Conservation (phyloP, 2,329 filamentous ascomycete genomes). For the Penicillium hordei region DNA sequence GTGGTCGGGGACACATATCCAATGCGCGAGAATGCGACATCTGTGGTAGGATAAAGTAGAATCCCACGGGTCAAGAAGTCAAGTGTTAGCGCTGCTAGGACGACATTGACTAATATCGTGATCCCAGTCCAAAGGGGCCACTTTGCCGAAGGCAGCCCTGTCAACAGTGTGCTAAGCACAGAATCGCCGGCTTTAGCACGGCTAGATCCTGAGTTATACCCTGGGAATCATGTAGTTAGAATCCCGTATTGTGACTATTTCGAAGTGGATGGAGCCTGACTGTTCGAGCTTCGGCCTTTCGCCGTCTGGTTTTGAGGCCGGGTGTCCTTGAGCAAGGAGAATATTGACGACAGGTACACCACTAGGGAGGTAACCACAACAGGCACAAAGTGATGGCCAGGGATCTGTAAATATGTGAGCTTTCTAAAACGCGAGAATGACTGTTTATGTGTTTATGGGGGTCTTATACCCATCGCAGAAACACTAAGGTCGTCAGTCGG, state of each 20-base stretch:
- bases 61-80: constrained; percentile 78
- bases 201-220: neutral
- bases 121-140: constrained; percentile 64
- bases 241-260: neutral
- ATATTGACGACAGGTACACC: constrained; percentile 47
- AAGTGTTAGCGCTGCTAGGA: constrained; percentile 66
- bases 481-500: constrained; percentile 40
- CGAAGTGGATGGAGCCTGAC: constrained; percentile 1
- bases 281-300: constrained; percentile 6
- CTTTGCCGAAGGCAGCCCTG: constrained; percentile 72
- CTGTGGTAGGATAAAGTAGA: constrained; percentile 66
- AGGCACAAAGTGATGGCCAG: constrained; percentile 37
- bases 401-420: constrained; percentile 34
- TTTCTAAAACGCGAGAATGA: neutral
- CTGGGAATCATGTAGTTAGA: constrained; percentile 1
- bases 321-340: constrained; percentile 19
- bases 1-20: constrained; percentile 81
- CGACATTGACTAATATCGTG: constrained; percentile 71
- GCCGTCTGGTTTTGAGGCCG: constrained; percentile 1
- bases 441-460: neutral
- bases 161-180: constrained; percentile 65
- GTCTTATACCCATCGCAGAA: constrained; percentile 46
- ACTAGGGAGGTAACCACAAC: constrained; percentile 44
- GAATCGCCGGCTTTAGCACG: constrained; percentile 20
- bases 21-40: constrained; percentile 81